Evolutionary conservation across 805 yeast species (phyloP).

Genomic region (Blastobotrys peoriensis): DNA sequence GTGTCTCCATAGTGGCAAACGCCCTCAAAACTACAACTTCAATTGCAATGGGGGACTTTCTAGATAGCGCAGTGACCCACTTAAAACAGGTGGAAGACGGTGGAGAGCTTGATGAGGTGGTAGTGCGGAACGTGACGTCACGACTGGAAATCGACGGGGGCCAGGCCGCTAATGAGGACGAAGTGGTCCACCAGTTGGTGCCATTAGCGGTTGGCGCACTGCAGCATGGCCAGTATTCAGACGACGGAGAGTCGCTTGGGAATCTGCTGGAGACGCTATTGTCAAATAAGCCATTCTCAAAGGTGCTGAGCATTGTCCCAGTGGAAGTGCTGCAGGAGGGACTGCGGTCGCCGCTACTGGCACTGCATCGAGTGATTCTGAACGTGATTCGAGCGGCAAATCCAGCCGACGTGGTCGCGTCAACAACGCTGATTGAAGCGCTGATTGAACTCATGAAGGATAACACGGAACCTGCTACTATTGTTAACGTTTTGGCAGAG

Average conservation of each 20-base stretch:
- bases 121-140: background rate
- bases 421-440: conserved; percentile 25
- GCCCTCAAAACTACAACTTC: no score
- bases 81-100: background rate
- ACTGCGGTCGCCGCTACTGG: conserved; percentile 24
- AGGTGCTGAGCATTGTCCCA: conserved; percentile 22
- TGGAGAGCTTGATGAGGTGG: background rate
- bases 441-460: conserved; percentile 22
- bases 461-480: conserved; percentile 20
- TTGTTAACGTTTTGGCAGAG: conserved; percentile 17
- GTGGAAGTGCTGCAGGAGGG: conserved; percentile 29
- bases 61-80: no score
- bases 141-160: background rate
- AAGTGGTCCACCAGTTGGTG: background rate
- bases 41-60: no score
- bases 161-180: background rate
- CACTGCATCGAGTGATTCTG: conserved; percentile 25
- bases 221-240: conserved; percentile 15
- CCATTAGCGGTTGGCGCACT: background rate
- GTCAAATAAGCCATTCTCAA: conserved; percentile 26
- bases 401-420: conserved; percentile 33
- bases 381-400: conserved; percentile 24
- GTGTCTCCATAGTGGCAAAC: no score
- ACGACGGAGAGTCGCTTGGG: conserved; percentile 7
- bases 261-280: conserved; percentile 26